These are phyloP conservation scores for Limtongozyma cylindracea DNA, from an alignment of 805 yeast genomes.

Conservation along the genomic window DNA sequence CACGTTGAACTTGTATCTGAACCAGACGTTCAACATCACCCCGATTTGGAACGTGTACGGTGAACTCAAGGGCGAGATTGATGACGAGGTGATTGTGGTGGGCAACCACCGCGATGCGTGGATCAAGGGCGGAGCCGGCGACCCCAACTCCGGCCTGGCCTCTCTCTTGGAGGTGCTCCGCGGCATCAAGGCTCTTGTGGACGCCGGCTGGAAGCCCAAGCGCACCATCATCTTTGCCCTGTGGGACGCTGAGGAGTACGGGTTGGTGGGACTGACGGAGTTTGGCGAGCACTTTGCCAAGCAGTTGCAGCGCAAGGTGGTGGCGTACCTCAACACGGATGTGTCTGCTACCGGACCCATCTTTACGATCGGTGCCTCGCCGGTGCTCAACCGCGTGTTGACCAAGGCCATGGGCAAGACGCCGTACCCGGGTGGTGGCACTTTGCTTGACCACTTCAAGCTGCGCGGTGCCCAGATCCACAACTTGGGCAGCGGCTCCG, in stretches of 20 bases:
- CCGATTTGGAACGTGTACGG: conserved; percentile 44
- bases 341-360: conserved; percentile 28
- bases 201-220: conserved; percentile 45
- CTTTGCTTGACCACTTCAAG: conserved; percentile 21
- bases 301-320: conserved; percentile 18
- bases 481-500: conserved; percentile 9
- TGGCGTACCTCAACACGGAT: conserved; percentile 51
- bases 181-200: conserved; percentile 23
- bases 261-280: conserved; percentile 54
- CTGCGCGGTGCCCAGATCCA: conserved; percentile 10
- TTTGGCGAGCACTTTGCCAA: conserved; percentile 37
- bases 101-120: conserved; percentile 72
- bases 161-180: conserved; percentile 37
- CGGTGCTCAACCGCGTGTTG: conserved; percentile 23
- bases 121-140: conserved; percentile 60
- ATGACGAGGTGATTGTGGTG: conserved; percentile 28
- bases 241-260: conserved; percentile 70
- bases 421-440: conserved; percentile 21
- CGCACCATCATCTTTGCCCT: conserved; percentile 46
- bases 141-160: conserved; percentile 57
- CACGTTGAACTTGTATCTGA: conserved; percentile 26
- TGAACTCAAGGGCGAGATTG: conserved; percentile 23
- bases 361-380: conserved; percentile 23
- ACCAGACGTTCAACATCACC: conserved; percentile 33
- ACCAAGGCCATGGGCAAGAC: conserved; percentile 19